Percentiles rank a stretch among this genome's conserved stretches.
phyloP scores from a whole-genome alignment of 2,329 filamentous ascomycete species.

The Fusarium liriodendri region DNA sequence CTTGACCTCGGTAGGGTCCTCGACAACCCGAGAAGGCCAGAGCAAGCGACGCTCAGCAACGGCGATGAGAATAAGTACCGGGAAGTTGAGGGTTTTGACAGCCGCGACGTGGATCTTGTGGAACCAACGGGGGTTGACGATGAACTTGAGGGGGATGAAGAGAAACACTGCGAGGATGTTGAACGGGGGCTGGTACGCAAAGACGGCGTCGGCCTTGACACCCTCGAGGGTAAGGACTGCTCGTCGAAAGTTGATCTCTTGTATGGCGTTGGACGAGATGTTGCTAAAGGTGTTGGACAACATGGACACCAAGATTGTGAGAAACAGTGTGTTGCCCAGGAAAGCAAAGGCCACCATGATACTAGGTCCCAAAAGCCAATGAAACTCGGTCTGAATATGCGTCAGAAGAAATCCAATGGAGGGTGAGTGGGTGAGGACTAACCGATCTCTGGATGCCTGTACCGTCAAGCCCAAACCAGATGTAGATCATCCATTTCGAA shows the following conservation, averaged over 20 bases:
- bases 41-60: constrained; percentile 76
- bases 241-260: constrained; percentile 86
- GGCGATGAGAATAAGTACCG: constrained; percentile 77
- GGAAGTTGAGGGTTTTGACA: constrained; percentile 80
- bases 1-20: constrained; percentile 28
- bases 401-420: no score
- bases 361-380: constrained; percentile 81
- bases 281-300: constrained; percentile 85
- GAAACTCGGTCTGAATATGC: constrained; percentile 70
- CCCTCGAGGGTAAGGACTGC: constrained; percentile 87
- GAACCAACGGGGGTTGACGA: constrained; percentile 86
- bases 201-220: constrained; percentile 86
- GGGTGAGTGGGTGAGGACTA: constrained; percentile 30
- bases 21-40: constrained; percentile 58
- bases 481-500: constrained; percentile 92
- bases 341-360: constrained; percentile 89
- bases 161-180: constrained; percentile 82
- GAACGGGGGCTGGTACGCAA: constrained; percentile 85
- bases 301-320: constrained; percentile 91
- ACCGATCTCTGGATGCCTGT: constrained; percentile 70
- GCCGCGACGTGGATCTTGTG: constrained; percentile 88
- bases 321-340: constrained; percentile 85
- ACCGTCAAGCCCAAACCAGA: constrained; percentile 89
- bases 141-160: constrained; percentile 80
- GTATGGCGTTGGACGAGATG: constrained; percentile 79